Percentiles rank a stretch among this genome's conserved stretches.
Conservation (phyloP, 2,329 filamentous ascomycete genomes). For the Aureobasidium sp. region DNA sequence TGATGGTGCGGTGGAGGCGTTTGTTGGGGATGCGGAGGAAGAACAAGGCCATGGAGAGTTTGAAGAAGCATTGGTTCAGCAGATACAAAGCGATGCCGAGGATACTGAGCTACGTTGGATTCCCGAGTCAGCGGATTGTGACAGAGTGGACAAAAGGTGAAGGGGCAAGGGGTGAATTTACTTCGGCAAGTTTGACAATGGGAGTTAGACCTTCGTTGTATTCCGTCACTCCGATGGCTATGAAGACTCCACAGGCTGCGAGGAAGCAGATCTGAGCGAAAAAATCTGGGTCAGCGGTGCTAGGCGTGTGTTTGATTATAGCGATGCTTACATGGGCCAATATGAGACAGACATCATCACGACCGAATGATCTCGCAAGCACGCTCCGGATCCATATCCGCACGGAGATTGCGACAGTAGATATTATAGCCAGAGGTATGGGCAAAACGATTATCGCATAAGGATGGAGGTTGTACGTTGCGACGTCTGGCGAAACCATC, state of each 20-base stretch:
- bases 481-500: constrained; percentile 12
- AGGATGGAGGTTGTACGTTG: constrained; percentile 3
- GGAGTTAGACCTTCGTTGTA: constrained; percentile 11
- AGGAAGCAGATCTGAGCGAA: constrained; percentile 16
- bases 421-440: neutral
- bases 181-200: neutral
- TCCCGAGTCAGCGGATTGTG: neutral
- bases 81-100: constrained; percentile 12
- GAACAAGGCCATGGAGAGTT: constrained; percentile 17
- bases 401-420: neutral
- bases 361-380: neutral
- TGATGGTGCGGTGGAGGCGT: constrained; percentile 10
- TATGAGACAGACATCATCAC: constrained; percentile 5
- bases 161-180: too few relatives aligned
- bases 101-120: neutral
- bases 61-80: constrained; percentile 17
- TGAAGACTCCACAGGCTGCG: constrained; percentile 8
- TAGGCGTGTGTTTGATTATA: too few relatives aligned
- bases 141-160: too few relatives aligned
- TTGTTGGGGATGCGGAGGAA: constrained; percentile 15
- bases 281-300: too few relatives aligned
- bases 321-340: neutral
- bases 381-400: constrained; percentile 5
- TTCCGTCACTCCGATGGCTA: constrained; percentile 12
- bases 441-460: neutral